These are phyloP conservation scores for Lithospermum erythrorhizon DNA, from an alignment of 257 asterid genomes.

Conservation along the genomic window DNA sequence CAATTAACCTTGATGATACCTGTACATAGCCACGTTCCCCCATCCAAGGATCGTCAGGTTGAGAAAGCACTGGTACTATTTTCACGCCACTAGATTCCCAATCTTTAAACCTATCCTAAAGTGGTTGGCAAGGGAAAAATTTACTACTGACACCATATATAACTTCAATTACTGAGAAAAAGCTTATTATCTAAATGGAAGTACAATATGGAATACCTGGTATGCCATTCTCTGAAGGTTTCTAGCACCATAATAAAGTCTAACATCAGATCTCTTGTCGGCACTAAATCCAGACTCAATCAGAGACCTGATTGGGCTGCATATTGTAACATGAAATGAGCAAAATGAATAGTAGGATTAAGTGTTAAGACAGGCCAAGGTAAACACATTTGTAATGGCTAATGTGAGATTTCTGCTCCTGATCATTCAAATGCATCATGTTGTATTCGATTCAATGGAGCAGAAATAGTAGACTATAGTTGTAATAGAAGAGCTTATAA, in stretches of 20 bases:
- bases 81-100: conserved; percentile 75
- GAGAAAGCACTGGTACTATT: conserved; percentile 73
- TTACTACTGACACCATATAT: background rate
- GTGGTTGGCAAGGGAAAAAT: conserved; percentile 2
- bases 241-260: conserved; percentile 92
- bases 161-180: background rate
- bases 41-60: conserved; percentile 67
- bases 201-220: conserved; percentile 35
- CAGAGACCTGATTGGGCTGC: conserved; percentile 83
- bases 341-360: conserved; percentile 1
- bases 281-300: conserved; percentile 72
- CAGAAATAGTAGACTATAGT: background rate
- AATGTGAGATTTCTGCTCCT: background rate
- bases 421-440: background rate
- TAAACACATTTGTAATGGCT: background rate
- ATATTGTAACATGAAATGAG: conserved; percentile 8
- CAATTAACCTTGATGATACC: conserved; percentile 27
- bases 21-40: conserved; percentile 82
- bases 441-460: background rate
- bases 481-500: background rate
- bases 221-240: conserved; percentile 79
- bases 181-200: background rate
- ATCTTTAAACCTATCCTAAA: conserved; percentile 68
- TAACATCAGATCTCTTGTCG: conserved; percentile 65
- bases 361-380: background rate